These are phyloP conservation scores for Aegilops longissima DNA, from an alignment of 176 grass and related monocot species.

Conservation along the genomic window DNA sequence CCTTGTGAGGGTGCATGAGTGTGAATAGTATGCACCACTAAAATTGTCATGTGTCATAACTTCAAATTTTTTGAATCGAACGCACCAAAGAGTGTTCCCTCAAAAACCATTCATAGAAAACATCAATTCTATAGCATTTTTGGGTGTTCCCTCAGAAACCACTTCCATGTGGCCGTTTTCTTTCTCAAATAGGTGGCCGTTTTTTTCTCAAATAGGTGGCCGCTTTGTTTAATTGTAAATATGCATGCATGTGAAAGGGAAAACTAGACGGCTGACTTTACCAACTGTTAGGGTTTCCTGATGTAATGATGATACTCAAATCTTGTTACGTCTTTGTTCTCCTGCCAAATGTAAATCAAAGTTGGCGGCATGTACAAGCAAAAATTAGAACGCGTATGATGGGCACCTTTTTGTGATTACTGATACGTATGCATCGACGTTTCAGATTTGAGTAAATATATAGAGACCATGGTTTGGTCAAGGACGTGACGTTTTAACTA, in stretches of 20 bases:
- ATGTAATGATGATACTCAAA: neutral
- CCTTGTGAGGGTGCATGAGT: no score
- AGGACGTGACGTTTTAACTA: constrained; percentile 16
- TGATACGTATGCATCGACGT: neutral
- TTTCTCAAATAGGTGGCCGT: no score
- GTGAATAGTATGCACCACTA: no score
- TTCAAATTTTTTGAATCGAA: no score
- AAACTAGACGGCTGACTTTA: neutral
- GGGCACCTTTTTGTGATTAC: neutral
- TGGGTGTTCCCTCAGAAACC: no score
- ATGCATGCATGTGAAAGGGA: neutral
- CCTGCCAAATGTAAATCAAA: constrained; percentile 4
- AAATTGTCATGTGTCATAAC: no score
- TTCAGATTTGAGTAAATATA: neutral
- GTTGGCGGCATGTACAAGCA: constrained; percentile 2
- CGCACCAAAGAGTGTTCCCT: no score
- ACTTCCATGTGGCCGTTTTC: neutral
- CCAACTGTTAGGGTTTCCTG: neutral
- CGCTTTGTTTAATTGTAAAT: neutral
- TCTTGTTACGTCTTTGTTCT: neutral
- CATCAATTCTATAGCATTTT: no score
- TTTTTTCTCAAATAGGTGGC: no score
- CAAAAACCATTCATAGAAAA: no score
- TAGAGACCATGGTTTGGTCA: neutral
- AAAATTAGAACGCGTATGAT: neutral